These are phyloP conservation scores for Fusarium longipes DNA, from an alignment of 2,329 filamentous ascomycete genomes.

Conservation along the genomic window DNA sequence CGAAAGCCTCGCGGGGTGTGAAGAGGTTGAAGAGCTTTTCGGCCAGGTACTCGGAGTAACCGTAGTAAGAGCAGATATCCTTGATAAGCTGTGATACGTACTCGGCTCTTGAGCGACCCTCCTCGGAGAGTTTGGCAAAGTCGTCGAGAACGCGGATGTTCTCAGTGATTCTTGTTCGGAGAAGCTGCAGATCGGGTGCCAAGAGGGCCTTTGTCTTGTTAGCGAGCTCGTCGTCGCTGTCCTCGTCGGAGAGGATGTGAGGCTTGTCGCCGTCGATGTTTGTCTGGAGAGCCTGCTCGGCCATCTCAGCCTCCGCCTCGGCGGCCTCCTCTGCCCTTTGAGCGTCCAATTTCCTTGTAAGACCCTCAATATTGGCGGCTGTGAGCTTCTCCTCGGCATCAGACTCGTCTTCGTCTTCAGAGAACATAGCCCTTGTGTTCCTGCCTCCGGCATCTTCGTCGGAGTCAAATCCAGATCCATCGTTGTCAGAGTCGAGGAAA, in stretches of 20 bases:
- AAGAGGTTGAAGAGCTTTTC: constrained; percentile 96
- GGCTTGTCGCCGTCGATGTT: constrained; percentile 87
- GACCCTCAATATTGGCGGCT: constrained; percentile 93
- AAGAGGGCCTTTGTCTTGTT: constrained; percentile 72
- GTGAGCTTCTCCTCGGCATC: constrained; percentile 91
- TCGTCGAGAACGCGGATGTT: constrained; percentile 92
- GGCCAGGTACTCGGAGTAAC: constrained; percentile 93
- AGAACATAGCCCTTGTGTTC: constrained; percentile 77
- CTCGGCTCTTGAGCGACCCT: constrained; percentile 84
- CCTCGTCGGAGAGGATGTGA: constrained; percentile 71
- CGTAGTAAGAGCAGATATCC: constrained; percentile 96
- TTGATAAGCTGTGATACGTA: constrained; percentile 88
- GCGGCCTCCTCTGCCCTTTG: constrained; percentile 81
- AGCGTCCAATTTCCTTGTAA: constrained; percentile 86
- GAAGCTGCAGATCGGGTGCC: constrained; percentile 88
- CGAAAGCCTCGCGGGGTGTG: constrained; percentile 91
- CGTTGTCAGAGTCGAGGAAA: constrained; percentile 68
- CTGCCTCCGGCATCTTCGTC: constrained; percentile 68
- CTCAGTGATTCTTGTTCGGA: constrained; percentile 90
- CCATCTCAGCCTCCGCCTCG: constrained; percentile 85
- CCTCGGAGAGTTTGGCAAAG: constrained; percentile 83
- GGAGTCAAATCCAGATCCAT: constrained; percentile 76
- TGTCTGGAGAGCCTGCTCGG: constrained; percentile 87
- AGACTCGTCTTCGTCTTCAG: constrained; percentile 90
- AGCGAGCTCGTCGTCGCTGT: constrained; percentile 69